These are phyloP conservation scores for Pseudocercospora musae DNA, from an alignment of 2,329 filamentous ascomycete genomes.

Conservation along the genomic window DNA sequence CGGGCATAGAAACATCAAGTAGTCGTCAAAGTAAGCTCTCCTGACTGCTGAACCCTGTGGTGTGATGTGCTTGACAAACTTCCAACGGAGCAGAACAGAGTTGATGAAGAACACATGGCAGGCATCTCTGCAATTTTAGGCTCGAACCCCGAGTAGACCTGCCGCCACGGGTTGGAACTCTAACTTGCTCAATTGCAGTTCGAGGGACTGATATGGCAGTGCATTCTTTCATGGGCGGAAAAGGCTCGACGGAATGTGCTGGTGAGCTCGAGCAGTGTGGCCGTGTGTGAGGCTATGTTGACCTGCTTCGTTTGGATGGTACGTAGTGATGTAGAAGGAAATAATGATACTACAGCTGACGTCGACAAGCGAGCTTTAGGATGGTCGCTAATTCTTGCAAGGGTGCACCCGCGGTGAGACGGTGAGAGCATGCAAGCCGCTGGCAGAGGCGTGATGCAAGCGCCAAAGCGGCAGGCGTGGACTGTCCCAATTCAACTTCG, in stretches of 20 bases:
- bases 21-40: not conserved
- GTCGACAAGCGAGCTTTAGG: slow-evolving; percentile 9
- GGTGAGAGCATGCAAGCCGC: not conserved
- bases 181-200: not conserved
- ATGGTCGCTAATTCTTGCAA: slow-evolving; percentile 8
- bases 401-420: no score
- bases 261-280: no score
- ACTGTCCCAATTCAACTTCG: slow-evolving; percentile 1
- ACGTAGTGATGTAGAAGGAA: slow-evolving; percentile 1
- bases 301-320: not conserved
- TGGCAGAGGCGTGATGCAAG: not conserved
- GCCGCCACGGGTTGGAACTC: not conserved
- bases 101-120: slow-evolving; percentile 3
- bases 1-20: not conserved
- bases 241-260: not conserved
- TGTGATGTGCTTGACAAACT: not conserved
- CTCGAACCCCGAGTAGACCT: not conserved
- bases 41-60: not conserved
- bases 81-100: not conserved
- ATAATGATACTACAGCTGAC: slow-evolving; percentile 12
- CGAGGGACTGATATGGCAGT: not conserved
- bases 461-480: not conserved
- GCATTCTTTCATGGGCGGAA: not conserved
- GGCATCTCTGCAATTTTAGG: slow-evolving; percentile 1
- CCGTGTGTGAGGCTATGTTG: not conserved